phyloP scores from a whole-genome alignment of 441 rosid genomes.

The Adansonia madagascariensis region DNA sequence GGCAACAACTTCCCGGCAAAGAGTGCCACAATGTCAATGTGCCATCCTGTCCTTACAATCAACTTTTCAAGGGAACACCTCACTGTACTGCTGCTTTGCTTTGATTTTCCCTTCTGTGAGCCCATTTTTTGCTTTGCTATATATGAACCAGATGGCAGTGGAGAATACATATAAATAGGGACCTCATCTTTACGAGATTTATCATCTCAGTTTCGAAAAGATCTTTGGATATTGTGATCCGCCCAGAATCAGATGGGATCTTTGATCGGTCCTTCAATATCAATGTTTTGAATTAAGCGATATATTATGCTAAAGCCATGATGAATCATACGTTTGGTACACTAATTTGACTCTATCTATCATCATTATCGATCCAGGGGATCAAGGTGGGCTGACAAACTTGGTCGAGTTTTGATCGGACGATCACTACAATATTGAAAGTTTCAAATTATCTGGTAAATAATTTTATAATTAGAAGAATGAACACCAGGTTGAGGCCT shows the following conservation, averaged over 20 bases:
- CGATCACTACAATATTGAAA: too few species aligned
- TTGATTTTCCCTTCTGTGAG: constrained; percentile 3
- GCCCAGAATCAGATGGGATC: background rate
- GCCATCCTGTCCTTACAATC: background rate
- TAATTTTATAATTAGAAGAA: too few species aligned
- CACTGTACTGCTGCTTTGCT: background rate
- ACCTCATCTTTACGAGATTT: constrained; percentile 9
- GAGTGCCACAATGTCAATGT: background rate
- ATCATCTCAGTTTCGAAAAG: background rate
- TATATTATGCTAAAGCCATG: background rate
- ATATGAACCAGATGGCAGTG: background rate
- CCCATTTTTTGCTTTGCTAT: background rate
- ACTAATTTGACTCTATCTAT: background rate
- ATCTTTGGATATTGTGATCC: background rate
- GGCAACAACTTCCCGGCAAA: constrained; percentile 1
- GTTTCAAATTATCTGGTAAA: too few species aligned
- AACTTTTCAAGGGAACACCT: background rate
- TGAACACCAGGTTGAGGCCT: too few species aligned
- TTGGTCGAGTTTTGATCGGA: background rate
- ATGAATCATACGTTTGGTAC: background rate
- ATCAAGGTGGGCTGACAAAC: background rate
- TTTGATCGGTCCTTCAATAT: background rate
- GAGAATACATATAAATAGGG: background rate
- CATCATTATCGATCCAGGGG: background rate
- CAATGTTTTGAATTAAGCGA: background rate